Conservation (phyloP, 306 rosid genomes). For the Comarum palustre region DNA sequence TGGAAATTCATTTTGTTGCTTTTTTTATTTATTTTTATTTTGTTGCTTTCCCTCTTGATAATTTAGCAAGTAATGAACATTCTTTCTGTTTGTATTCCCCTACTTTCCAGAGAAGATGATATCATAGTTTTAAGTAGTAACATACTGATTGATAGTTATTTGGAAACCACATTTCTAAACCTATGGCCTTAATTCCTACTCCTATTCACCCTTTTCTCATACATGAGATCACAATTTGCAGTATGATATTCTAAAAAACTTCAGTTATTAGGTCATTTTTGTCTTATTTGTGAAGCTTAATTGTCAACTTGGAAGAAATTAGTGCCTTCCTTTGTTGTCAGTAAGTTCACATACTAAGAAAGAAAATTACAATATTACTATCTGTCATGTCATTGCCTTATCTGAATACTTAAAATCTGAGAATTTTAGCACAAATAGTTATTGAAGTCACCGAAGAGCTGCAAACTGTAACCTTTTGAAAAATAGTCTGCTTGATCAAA, state of each 20-base stretch:
- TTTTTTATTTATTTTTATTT: too few relatives aligned
- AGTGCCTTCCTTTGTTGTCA: neutral
- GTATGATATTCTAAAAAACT: neutral
- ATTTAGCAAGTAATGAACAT: constrained; percentile 15
- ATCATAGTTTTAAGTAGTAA: neutral
- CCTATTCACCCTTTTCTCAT: neutral
- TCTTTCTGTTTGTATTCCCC: constrained; percentile 21
- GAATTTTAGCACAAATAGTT: neutral
- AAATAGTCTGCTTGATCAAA: neutral
- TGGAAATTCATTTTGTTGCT: neutral
- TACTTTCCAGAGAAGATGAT: constrained; percentile 7
- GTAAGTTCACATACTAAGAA: neutral
- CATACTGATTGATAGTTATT: neutral
- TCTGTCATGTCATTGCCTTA: neutral
- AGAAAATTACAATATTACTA: neutral
- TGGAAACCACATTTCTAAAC: neutral
- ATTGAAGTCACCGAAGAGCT: neutral
- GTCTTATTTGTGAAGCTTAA: constrained; percentile 9
- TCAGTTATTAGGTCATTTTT: neutral
- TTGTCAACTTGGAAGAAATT: constrained; percentile 1
- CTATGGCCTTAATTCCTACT: neutral
- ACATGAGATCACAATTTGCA: neutral
- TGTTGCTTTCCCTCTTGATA: neutral
- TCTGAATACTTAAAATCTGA: neutral
- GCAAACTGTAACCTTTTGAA: constrained; percentile 4